Evolutionary conservation across 805 yeast genomes (phyloP).

Genomic region (Metschnikowia reukaufii): DNA sequence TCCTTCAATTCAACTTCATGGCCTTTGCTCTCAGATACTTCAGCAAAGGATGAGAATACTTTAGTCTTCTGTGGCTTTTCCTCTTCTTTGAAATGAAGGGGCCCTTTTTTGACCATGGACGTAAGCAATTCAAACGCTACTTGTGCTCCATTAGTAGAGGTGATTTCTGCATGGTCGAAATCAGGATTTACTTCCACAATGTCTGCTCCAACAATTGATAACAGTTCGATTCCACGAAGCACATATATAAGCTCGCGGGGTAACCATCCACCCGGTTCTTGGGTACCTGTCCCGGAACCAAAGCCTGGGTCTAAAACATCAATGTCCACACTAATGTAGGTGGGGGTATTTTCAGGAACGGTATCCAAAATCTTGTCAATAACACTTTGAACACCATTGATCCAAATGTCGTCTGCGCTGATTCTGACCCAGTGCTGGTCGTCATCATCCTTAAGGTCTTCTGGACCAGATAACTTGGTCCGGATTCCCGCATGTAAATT

Average conservation of each 20-base stretch:
- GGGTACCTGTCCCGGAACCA: constrained; percentile 60
- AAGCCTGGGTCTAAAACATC: constrained; percentile 61
- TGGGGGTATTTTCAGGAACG: constrained; percentile 65
- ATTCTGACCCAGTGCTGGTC: constrained; percentile 68
- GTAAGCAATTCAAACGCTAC: constrained; percentile 70
- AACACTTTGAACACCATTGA: constrained; percentile 61
- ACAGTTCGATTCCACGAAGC: constrained; percentile 43
- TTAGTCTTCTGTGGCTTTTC: constrained; percentile 5
- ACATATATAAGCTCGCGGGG: constrained; percentile 55
- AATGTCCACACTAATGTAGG: constrained; percentile 76
- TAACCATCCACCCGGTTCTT: constrained; percentile 59
- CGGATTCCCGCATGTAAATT: constrained; percentile 78
- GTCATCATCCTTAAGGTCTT: constrained; percentile 61
- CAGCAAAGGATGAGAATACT: background rate
- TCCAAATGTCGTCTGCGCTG: constrained; percentile 72
- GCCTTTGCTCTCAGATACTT: background rate
- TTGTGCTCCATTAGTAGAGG: constrained; percentile 70
- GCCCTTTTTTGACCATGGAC: constrained; percentile 67
- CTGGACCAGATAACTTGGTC: constrained; percentile 65
- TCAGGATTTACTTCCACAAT: constrained; percentile 63
- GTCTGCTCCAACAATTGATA: constrained; percentile 55
- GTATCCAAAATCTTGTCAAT: constrained; percentile 50
- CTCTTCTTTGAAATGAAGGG: constrained; percentile 17
- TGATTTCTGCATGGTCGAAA: constrained; percentile 63
- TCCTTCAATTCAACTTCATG: constrained; percentile 3